Evolutionary conservation across 495 filamentous ascomycete genomes (phyloP).

Genomic region (Podospora pseudocomata): DNA sequence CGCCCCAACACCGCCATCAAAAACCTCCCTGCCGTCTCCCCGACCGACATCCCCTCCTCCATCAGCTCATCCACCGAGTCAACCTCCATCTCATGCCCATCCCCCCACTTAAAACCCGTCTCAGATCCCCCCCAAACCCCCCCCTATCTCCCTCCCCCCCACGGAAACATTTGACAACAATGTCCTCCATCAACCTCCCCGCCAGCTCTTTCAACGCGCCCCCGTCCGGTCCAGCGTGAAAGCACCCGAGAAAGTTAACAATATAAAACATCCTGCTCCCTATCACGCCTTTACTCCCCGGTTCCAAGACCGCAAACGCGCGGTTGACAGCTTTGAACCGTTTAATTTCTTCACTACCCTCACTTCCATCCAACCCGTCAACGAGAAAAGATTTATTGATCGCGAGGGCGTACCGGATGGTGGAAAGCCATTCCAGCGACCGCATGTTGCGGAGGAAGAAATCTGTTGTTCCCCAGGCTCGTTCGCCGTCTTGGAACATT

Average conservation of each 20-base stretch:
- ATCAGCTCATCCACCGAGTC: neutral
- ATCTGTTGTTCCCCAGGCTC: constrained; percentile 26
- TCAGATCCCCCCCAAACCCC: neutral
- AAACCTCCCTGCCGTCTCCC: constrained; percentile 10
- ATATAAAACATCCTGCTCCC: constrained; percentile 4
- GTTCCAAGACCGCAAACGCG: neutral
- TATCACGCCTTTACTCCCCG: neutral
- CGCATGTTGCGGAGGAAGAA: constrained; percentile 22
- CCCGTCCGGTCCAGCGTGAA: neutral
- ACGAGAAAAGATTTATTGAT: constrained; percentile 10
- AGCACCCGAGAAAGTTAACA: neutral
- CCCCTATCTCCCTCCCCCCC: neutral
- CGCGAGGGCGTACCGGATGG: constrained; percentile 23
- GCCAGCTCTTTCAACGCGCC: neutral
- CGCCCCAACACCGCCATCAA: constrained; percentile 6
- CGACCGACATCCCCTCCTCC: neutral
- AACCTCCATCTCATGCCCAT: neutral
- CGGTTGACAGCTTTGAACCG: constrained; percentile 20
- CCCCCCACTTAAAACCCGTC: neutral
- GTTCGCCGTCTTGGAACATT: constrained; percentile 26
- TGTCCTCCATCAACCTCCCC: neutral
- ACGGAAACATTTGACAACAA: neutral
- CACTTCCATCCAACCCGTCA: no score
- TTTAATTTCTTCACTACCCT: neutral
- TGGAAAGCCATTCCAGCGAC: constrained; percentile 24